phyloP scores from a whole-genome alignment of 2,329 filamentous ascomycete species.

The Septoria petroselini region DNA sequence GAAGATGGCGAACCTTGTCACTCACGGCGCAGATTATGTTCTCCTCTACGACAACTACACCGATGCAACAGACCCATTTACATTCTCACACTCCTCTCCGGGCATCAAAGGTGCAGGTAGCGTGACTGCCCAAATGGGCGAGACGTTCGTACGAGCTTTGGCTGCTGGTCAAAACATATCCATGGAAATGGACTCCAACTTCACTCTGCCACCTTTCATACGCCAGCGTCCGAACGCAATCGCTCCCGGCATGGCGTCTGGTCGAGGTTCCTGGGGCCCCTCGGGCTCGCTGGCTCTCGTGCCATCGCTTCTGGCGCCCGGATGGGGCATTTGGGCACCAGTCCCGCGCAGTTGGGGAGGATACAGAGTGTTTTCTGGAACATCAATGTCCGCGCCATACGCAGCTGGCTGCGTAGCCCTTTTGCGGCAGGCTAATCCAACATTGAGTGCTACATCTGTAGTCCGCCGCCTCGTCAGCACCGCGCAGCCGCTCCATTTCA shows the following conservation, averaged over 20 bases:
- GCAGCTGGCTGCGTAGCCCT: background rate
- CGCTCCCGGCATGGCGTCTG: background rate
- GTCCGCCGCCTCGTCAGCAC: background rate
- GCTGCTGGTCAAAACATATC: background rate
- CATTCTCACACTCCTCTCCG: background rate
- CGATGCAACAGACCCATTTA: background rate
- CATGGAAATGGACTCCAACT: background rate
- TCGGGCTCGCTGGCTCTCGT: background rate
- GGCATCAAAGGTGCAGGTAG: background rate
- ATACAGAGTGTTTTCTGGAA: background rate
- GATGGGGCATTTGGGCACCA: background rate
- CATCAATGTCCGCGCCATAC: background rate
- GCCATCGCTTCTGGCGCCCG: background rate
- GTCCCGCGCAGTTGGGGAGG: background rate
- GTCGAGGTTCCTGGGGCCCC: background rate
- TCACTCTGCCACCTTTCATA: background rate
- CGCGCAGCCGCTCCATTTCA: background rate
- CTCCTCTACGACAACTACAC: background rate
- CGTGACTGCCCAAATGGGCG: background rate
- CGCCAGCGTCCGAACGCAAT: background rate
- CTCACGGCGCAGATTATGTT: background rate
- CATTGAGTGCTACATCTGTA: background rate
- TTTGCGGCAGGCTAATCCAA: background rate
- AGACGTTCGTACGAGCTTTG: background rate
- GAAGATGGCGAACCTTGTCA: background rate